A percentile compares a stretch with the other conserved stretches of the same genome.
Evolutionary conservation across 2,329 filamentous ascomycete species (phyloP).

Genomic region (Alternaria sp.): DNA sequence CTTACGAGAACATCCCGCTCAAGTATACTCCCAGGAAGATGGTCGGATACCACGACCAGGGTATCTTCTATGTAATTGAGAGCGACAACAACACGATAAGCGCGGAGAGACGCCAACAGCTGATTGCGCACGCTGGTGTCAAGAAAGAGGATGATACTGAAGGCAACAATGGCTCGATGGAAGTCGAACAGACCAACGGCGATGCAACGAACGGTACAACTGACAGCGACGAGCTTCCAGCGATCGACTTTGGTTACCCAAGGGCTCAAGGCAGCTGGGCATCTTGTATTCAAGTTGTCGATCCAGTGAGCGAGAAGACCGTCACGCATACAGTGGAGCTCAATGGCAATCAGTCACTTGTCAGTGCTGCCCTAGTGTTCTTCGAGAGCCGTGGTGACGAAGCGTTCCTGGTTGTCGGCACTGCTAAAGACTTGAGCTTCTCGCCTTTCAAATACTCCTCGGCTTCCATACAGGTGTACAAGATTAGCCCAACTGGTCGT

Average conservation of each 20-base stretch:
- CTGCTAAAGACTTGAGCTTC: conserved; percentile 86
- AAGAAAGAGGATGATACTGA: conserved; percentile 43
- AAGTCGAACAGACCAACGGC: conserved; percentile 28
- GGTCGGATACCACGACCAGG: conserved; percentile 84
- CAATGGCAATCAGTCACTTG: conserved; percentile 87
- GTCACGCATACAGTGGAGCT: conserved; percentile 83
- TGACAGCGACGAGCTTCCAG: conserved; percentile 66
- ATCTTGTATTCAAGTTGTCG: conserved; percentile 91
- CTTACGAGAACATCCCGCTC: conserved; percentile 85
- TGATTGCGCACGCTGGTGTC: conserved; percentile 72
- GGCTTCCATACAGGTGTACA: conserved; percentile 91
- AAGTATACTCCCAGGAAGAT: conserved; percentile 91
- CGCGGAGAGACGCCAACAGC: conserved; percentile 75
- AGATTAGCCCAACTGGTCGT: conserved; percentile 85
- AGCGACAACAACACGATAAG: conserved; percentile 91
- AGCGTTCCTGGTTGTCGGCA: conserved; percentile 90
- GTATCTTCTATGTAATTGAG: conserved; percentile 93
- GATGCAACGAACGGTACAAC: conserved; percentile 27
- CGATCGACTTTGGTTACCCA: conserved; percentile 89
- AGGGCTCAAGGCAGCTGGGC: conserved; percentile 87
- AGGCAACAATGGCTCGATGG: conserved; percentile 47
- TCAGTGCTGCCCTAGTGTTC: conserved; percentile 82
- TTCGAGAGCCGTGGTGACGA: conserved; percentile 87
- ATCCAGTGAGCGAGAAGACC: conserved; percentile 74
- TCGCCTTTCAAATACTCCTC: conserved; percentile 74